Conservation (phyloP, 1,284 basidiomycete species). For the Thelephora terrestris region DNA sequence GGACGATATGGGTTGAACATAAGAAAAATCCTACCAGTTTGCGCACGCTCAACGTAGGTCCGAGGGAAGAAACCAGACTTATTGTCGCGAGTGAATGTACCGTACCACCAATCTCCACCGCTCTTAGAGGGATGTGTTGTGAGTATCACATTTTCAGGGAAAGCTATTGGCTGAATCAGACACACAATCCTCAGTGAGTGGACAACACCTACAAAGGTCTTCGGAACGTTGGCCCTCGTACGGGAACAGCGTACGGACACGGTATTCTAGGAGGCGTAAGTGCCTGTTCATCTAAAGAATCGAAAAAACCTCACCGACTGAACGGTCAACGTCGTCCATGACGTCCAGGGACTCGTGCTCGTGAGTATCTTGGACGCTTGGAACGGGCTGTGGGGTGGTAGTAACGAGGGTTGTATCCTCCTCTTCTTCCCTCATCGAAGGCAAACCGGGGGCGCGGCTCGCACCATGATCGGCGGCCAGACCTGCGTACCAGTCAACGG, state of each 20-base stretch:
- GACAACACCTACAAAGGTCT: constrained; percentile 60
- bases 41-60: constrained; percentile 72
- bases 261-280: constrained; percentile 37
- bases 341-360: constrained; percentile 40
- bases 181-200: background rate
- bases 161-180: constrained; percentile 39
- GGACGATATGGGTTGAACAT: constrained; percentile 12
- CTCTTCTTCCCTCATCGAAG: constrained; percentile 54
- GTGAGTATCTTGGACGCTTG: constrained; percentile 50
- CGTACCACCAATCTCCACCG: constrained; percentile 91
- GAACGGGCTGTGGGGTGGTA: constrained; percentile 19
- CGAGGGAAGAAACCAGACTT: constrained; percentile 86
- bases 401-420: constrained; percentile 20
- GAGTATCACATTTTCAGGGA: constrained; percentile 76
- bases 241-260: constrained; percentile 71
- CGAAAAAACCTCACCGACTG: constrained; percentile 32
- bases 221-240: constrained; percentile 82
- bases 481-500: constrained; percentile 86
- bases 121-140: constrained; percentile 78
- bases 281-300: constrained; percentile 3
- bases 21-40: constrained; percentile 41
- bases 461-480: constrained; percentile 66
- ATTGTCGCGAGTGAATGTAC: constrained; percentile 56
- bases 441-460: constrained; percentile 27
- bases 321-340: constrained; percentile 73